Base-by-base conservation (phyloP, 257 asterid genomes). In the Ilex asprella region DNA sequence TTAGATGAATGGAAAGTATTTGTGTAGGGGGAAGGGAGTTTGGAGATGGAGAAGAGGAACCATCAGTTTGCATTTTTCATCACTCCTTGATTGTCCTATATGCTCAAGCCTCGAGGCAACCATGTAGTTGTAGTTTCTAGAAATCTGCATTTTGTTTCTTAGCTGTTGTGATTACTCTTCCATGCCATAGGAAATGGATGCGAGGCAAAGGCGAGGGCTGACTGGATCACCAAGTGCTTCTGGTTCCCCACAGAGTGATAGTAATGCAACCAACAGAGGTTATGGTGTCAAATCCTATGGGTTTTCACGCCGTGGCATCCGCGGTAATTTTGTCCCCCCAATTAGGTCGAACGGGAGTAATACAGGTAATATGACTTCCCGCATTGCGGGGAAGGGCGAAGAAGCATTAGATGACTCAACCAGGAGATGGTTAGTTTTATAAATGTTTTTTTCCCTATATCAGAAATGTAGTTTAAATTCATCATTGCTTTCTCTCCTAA, bases 241-340 rank as follows among this genome's bases (percentile, higher is more conserved):
- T 41, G 73, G 77, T 62, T 87, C 97, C 67, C 96, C 95, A 58
- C 99, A 82, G 68, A 77, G 77, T 70, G 96, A 89, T 74, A 72
- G 39, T 55, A 72, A 70, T 43, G 80, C 83, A 68, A 51, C 63
- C 55, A 69, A 74, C 69, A 89, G 83, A 81, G 83, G 88, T 59
- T 83, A 76, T 70, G 96, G 90, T 50, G 82, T 75, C 69, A 83
- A 81, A 76, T 82, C 91, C 59, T 92, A 85, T 68, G 91, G 88
- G 44, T 68, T 67, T 68, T 73, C 91, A 60, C 89, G 97, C 27
- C 96, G 99, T 68, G 97, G 99, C 53, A 75, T 87, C 56, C 86
- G 99, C 58, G 96, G 99, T 67, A 89, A 84, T 78, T 93, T 93
- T 67, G 67, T 93, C 62, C 97, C 99, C 61, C 99, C 99, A 16